Base-by-base conservation (phyloP, 2,329 filamentous ascomycete genomes). In the Xylariales sp. region DNA sequence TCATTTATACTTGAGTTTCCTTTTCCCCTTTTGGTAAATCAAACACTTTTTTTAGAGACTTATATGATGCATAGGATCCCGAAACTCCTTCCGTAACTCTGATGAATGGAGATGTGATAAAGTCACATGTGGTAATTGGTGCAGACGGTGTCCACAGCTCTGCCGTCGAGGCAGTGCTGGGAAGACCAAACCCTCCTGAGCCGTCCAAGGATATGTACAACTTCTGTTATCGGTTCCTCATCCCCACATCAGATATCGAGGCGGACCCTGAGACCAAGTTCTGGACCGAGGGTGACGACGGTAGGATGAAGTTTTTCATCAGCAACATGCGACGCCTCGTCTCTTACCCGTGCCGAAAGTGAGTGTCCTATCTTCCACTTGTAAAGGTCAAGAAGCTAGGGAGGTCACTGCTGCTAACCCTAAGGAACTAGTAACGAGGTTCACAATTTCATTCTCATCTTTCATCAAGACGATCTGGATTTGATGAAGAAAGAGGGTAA, bases 1-100 rank as follows among this genome's bases (percentile, higher is more conserved):
- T 21, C 15, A 16, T 12, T 16, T 13, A 11, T 4, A 17, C 4
- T 18, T 15, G 14, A 8, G 1, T 16, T 5, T 4, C 11, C 11
- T 12, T 19, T 16, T 17, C 31, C 20, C 19, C 20, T 18, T 30
- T 12, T 30, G 15, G 7, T 30, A 30, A 15, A 11, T 12, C 14
- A 11, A 10, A 12, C 11, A 8, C 15, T 10, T 8, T 15, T 15
- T 12, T 30, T 11, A 8, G 16, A 30, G 8, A 15, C 29, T 30
- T 11, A 30, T 14, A 5, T 19, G 24, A 14, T 14, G 2, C 29
- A 5, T 27, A 61, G 6, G 80, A 82, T 45, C 88, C 94, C 46
- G 85, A 93, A 61, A 87, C 87, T 1, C 89, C 90, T 1, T 85
- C 84, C 44, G 81, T 77, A 13, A 51, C 47, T 1, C 46, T 66